A percentile compares a stretch with the other conserved stretches of the same genome.
Conservation (phyloP, 108 stramenopile species). For the Craspedostauros australis region DNA sequence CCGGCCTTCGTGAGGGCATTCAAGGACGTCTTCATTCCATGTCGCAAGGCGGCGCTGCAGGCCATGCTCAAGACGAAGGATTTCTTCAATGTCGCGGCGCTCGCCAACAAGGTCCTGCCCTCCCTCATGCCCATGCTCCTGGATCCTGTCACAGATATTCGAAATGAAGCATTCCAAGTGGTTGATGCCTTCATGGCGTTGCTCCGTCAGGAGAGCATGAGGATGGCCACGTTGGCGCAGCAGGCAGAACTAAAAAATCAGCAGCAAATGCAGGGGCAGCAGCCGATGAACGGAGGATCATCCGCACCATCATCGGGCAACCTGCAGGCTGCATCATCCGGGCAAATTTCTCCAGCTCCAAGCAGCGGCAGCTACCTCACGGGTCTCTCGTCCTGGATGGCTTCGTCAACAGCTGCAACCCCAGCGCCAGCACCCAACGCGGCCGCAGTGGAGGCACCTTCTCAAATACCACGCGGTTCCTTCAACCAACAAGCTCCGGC, state of each 20-base stretch:
- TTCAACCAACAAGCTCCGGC: constrained; percentile 13
- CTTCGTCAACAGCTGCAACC: constrained; percentile 21
- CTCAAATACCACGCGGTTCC: constrained; percentile 6
- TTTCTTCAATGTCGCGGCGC: constrained; percentile 50
- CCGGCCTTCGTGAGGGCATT: constrained; percentile 70
- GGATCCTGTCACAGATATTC: constrained; percentile 63
- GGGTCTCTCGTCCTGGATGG: constrained; percentile 74
- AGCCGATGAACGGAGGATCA: neutral
- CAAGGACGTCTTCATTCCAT: constrained; percentile 78
- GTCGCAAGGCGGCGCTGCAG: constrained; percentile 68
- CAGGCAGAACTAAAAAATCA: constrained; percentile 22
- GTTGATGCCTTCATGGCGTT: constrained; percentile 50
- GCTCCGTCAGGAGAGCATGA: constrained; percentile 52
- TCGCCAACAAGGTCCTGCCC: constrained; percentile 65
- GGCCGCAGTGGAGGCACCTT: constrained; percentile 1
- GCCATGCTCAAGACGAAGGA: constrained; percentile 34
- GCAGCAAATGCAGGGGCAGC: constrained; percentile 4
- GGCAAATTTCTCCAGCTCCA: constrained; percentile 31
- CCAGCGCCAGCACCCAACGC: constrained; percentile 9
- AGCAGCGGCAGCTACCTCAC: constrained; percentile 45
- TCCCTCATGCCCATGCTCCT: constrained; percentile 53
- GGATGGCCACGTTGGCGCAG: constrained; percentile 41
- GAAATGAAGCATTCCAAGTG: constrained; percentile 65
- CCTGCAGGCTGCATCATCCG: constrained; percentile 4
- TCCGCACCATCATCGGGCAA: neutral